Base-by-base conservation (phyloP, 1,139 yeast genomes). In the Schwanniomyces etchellsii region DNA sequence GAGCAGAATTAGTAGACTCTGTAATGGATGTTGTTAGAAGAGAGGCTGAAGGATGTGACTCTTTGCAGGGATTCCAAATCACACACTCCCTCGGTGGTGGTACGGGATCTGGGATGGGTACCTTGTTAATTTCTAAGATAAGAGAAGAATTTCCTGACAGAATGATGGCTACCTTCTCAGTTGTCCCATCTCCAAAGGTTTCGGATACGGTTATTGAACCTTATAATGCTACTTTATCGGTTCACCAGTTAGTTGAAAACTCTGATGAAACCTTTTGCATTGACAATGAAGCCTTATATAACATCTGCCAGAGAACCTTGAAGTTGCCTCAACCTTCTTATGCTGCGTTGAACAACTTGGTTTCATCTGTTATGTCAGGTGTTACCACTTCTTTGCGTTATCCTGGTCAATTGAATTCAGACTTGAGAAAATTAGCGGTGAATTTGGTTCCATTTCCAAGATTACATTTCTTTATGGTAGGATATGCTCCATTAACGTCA, bases 21-120 rank as follows among this genome's bases (percentile, higher is more conserved):
- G 95, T 86, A 20, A 63, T 86, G 70, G 96, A 86, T 45, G 88
- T 81, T 27, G 77, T 86, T 34, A 79, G 96, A 65, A 81, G 95
- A 59, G 96, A 86, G 62, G 95, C 94, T 20, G 96, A 86, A 66
- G 83, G 82, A 26, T 79, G 94, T 59, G 96, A 86, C 58, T 81
- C 94, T 39, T 72, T 86, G 47, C 96, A 86, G 65, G 96, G 96
- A 47, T 86, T 86, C 76, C 95, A 85, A 64, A 81, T 86, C 52
- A 77, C 95, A 33, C 96, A 86, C 60, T 86, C 95, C 26, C 73
- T 86, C 40, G 96, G 96, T 60, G 96, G 96, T 62, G 96, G 96
- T 69, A 86, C 96, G 33, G 96, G 96, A 52, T 84, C 95, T 21
- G 96, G 96, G 62, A 80, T 86, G 89, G 96, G 95, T 52, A 84